Percentiles rank a stretch among this genome's conserved stretches.
These are phyloP conservation scores for Trichosporon asahii DNA, from an alignment of 1,284 basidiomycete species.

Conservation along the genomic window DNA sequence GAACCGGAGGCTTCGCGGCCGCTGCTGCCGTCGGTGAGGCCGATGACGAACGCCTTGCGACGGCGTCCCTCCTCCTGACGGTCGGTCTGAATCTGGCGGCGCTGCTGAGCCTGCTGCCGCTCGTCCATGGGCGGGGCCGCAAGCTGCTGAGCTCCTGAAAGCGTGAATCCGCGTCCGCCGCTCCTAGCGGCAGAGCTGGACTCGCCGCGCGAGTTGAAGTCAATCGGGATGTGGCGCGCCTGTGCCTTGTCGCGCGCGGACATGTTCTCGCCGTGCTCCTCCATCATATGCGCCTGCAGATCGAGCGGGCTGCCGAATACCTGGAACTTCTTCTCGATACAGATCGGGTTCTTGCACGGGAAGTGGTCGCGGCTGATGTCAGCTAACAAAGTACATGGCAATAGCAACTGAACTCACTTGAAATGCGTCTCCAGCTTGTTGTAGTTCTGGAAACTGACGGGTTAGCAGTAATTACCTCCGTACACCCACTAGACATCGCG, in stretches of 20 bases:
- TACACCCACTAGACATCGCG: slow-evolving; percentile 76
- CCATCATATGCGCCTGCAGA: slow-evolving; percentile 84
- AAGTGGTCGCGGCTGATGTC: slow-evolving; percentile 59
- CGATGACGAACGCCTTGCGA: slow-evolving; percentile 61
- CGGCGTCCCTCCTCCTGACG: slow-evolving; percentile 42
- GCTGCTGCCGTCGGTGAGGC: slow-evolving; percentile 52
- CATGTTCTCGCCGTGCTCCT: slow-evolving; percentile 61
- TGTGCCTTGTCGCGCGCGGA: slow-evolving; percentile 71
- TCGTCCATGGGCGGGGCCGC: slow-evolving; percentile 39
- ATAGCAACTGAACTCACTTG: slow-evolving; percentile 39
- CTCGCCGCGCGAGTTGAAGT: slow-evolving; percentile 58
- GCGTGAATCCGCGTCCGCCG: slow-evolving; percentile 37
- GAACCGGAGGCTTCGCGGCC: neutral
- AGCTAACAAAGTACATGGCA: slow-evolving; percentile 8
- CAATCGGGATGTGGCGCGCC: slow-evolving; percentile 71
- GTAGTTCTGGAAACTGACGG: slow-evolving; percentile 71
- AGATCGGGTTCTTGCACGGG: slow-evolving; percentile 70
- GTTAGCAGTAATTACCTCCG: neutral
- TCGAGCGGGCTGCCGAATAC: slow-evolving; percentile 87
- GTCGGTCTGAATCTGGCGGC: slow-evolving; percentile 39
- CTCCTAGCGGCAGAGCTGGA: slow-evolving; percentile 13
- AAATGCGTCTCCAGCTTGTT: slow-evolving; percentile 61
- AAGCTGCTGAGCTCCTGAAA: slow-evolving; percentile 40
- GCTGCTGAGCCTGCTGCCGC: slow-evolving; percentile 43
- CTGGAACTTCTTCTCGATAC: slow-evolving; percentile 85